Base-by-base conservation (phyloP, 192 early-diverging fungal species). In the Physocladia obscura region DNA sequence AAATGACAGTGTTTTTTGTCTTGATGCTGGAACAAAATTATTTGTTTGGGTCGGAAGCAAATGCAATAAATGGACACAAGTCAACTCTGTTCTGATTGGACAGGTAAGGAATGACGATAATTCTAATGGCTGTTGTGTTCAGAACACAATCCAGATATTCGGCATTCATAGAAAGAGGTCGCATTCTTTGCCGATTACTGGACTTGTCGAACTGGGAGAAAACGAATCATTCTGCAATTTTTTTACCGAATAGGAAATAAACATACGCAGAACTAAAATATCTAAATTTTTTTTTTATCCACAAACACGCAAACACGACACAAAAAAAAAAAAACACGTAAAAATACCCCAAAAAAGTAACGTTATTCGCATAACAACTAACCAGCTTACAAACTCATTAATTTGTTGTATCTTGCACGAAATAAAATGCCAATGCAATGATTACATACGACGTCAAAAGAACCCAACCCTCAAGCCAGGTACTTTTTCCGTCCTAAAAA, bases 401-500 rank as follows among this genome's bases (percentile, higher is more conserved):
- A n/a, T n/a, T n/a, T n/a, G 26, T 54, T 54, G 6, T 21, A 34
- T 65, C 62, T 49, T 52, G 27, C 1, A 57, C 54, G 27, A 89
- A 87, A 72, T 81, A 94, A 70, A 92, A 94, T 2, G 92, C 93
- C 24, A 93, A 81, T 24, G 87, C 91, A 57, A 98, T 87, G 52
- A 98, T 93, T 21, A 86, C 49, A 82, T 97, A 98, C 0, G 90
- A 82, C 3, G 84, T 84, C 34, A 98, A 75, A 30, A 96, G 76
- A 76, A 95, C 84, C 39, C 84, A 81, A 3, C 96, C 96, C 76
- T 94, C 93, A 13, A 98, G 80, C 93, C 92, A 98, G 75, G 96
- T 95, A 3, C 89, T 90, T 56, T 89, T 76, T 13, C 96, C 96
- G 74, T 97, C 95, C 63, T 74, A 57, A 15, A n/a, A 34, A 6